phyloP scores from a whole-genome alignment of 495 filamentous ascomycete genomes.

The Penicillium arizonense region DNA sequence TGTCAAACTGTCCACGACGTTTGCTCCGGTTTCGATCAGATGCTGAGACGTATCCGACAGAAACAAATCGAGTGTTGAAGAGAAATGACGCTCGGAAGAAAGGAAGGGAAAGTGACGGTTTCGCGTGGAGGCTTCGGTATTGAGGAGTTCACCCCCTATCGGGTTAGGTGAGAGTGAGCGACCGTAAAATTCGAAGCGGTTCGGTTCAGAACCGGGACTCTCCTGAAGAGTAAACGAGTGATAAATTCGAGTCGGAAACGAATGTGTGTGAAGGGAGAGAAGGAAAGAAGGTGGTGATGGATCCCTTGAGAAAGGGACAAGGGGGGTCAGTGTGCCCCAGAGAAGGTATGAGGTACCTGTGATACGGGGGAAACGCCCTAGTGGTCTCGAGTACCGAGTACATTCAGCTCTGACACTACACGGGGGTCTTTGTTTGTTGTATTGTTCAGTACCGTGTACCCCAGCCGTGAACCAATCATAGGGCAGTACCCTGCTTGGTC shows the following conservation, averaged over 20 bases:
- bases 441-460: conserved; percentile 2
- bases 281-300: conserved; percentile 9
- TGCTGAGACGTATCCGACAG: background rate
- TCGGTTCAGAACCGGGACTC: background rate
- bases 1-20: background rate
- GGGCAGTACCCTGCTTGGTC: conserved; percentile 5
- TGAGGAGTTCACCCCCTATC: conserved; percentile 5
- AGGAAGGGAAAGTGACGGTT: conserved; percentile 3
- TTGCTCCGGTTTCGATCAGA: background rate
- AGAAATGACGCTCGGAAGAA: background rate
- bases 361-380: background rate
- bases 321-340: conserved; percentile 15
- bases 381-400: conserved; percentile 2
- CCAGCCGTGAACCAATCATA: conserved; percentile 4
- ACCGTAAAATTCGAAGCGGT: background rate
- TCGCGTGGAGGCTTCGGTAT: background rate
- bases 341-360: conserved; percentile 9
- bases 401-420: background rate
- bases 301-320: conserved; percentile 16
- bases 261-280: conserved; percentile 7
- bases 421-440: conserved; percentile 1
- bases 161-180: background rate
- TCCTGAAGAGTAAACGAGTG: conserved; percentile 2
- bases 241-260: conserved; percentile 3
- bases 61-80: background rate